phyloP scores from a whole-genome alignment of 2,329 filamentous ascomycete genomes.

The Davidsoniella australis region DNA sequence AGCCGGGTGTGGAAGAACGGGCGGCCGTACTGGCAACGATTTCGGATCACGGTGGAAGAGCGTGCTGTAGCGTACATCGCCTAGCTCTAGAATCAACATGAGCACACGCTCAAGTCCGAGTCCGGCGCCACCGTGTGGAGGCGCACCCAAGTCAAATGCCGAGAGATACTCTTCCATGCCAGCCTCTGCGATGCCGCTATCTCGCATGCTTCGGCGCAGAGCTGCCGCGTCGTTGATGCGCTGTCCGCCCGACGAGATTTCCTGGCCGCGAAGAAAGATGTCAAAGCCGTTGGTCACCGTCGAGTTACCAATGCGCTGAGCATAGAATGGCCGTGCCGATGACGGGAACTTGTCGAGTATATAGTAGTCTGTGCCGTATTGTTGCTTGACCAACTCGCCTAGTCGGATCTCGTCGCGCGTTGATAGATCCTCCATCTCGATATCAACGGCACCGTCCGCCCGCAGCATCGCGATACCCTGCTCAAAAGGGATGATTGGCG shows the following conservation, averaged over 20 bases:
- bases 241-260: slow-evolving; percentile 82
- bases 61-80: slow-evolving; percentile 77
- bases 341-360: slow-evolving; percentile 85
- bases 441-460: slow-evolving; percentile 53
- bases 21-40: slow-evolving; percentile 54
- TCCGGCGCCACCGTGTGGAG: slow-evolving; percentile 78
- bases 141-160: slow-evolving; percentile 74
- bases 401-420: slow-evolving; percentile 78
- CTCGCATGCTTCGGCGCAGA: slow-evolving; percentile 60
- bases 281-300: slow-evolving; percentile 82
- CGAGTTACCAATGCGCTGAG: slow-evolving; percentile 63
- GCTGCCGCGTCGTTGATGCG: slow-evolving; percentile 70
- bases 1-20: slow-evolving; percentile 65
- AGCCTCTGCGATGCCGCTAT: slow-evolving; percentile 57
- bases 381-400: slow-evolving; percentile 69
- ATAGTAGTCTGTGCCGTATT: slow-evolving; percentile 81
- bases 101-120: slow-evolving; percentile 80
- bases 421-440: slow-evolving; percentile 57
- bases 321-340: slow-evolving; percentile 76
- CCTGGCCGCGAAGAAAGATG: slow-evolving; percentile 84
- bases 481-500: slow-evolving; percentile 61
- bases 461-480: slow-evolving; percentile 71
- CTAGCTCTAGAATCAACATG: slow-evolving; percentile 69
- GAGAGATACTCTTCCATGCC: slow-evolving; percentile 82
- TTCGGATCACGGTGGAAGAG: slow-evolving; percentile 80